These are phyloP conservation scores for Arachnopeziza araneosa DNA, from an alignment of 2,329 filamentous ascomycete genomes.

Conservation along the genomic window DNA sequence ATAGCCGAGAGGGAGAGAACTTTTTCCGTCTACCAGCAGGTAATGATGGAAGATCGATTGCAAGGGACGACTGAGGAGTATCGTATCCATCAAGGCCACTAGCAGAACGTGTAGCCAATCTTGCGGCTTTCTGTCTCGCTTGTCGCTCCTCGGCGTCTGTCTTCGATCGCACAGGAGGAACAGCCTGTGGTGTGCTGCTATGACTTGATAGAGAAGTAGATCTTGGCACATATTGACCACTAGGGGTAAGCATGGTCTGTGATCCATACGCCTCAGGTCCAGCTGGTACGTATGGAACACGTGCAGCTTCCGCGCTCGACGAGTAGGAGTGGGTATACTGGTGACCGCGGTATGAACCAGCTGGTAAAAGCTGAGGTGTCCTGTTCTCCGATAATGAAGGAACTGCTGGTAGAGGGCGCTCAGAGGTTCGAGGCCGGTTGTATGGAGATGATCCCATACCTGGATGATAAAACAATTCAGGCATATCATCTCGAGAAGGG, in stretches of 20 bases:
- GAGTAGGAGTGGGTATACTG: conserved; percentile 41
- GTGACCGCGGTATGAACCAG: conserved; percentile 56
- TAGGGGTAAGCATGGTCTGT: conserved; percentile 40
- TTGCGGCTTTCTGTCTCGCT: conserved; percentile 47
- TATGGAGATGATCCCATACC: conserved; percentile 59
- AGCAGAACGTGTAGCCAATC: conserved; percentile 46
- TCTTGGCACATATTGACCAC: conserved; percentile 49
- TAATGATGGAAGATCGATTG: conserved; percentile 79
- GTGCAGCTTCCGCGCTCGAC: conserved; percentile 40
- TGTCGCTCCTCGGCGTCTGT: conserved; percentile 75
- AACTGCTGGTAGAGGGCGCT: conserved; percentile 56
- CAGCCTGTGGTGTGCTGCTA: conserved; percentile 70
- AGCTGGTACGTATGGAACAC: conserved; percentile 20
- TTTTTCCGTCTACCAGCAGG: conserved; percentile 74
- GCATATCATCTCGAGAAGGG: conserved; percentile 66
- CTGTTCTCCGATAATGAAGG: conserved; percentile 44
- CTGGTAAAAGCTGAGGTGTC: conserved; percentile 42
- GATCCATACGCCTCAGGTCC: conserved; percentile 27
- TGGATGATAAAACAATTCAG: conserved; percentile 91
- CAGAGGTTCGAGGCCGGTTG: conserved; percentile 33
- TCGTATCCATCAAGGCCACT: conserved; percentile 53
- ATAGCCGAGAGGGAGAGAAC: conserved; percentile 81
- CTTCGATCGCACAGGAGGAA: conserved; percentile 83
- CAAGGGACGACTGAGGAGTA: conserved; percentile 46
- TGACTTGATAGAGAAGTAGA: conserved; percentile 81